Conservation (phyloP, 2,329 filamentous ascomycete genomes). For the Rhynchosporium graminicola region DNA sequence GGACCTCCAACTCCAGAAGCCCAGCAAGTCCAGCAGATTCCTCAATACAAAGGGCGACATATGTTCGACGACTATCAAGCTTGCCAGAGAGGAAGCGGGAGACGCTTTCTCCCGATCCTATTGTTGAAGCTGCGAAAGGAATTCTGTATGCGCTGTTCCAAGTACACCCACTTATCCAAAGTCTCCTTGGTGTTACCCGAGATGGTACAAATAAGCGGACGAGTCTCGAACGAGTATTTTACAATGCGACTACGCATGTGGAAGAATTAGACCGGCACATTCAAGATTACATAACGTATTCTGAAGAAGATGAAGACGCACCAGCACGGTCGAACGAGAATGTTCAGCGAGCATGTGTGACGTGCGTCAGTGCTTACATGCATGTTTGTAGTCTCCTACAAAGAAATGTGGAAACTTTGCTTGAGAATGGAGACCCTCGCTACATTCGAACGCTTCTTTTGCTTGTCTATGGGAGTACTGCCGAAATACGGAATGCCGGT, state of each 20-base stretch:
- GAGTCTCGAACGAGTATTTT: constrained; percentile 66
- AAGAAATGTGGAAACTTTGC: constrained; percentile 63
- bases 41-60: constrained; percentile 57
- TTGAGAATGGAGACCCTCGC: constrained; percentile 65
- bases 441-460: constrained; percentile 66
- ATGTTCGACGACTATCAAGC: constrained; percentile 63
- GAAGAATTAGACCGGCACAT: constrained; percentile 67
- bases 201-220: constrained; percentile 62
- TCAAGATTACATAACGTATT: constrained; percentile 57
- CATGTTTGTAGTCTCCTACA: constrained; percentile 63
- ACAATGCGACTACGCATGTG: constrained; percentile 67
- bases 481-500: constrained; percentile 56
- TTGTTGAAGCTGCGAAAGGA: constrained; percentile 65
- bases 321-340: constrained; percentile 60
- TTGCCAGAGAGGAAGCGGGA: constrained; percentile 63
- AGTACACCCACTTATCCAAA: constrained; percentile 68
- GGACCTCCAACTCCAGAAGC: constrained; percentile 43
- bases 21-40: constrained; percentile 62
- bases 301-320: constrained; percentile 51
- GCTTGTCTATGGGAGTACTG: constrained; percentile 66
- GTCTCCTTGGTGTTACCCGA: constrained; percentile 61
- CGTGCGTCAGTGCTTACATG: constrained; percentile 63
- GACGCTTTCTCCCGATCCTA: constrained; percentile 60
- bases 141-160: constrained; percentile 68
- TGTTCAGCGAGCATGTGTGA: constrained; percentile 63